Evolutionary conservation across 352 stramenopile genomes (phyloP), one percentile per base, ranked within the genome.

Genomic region (Globisporangium heterothallicum): DNA sequence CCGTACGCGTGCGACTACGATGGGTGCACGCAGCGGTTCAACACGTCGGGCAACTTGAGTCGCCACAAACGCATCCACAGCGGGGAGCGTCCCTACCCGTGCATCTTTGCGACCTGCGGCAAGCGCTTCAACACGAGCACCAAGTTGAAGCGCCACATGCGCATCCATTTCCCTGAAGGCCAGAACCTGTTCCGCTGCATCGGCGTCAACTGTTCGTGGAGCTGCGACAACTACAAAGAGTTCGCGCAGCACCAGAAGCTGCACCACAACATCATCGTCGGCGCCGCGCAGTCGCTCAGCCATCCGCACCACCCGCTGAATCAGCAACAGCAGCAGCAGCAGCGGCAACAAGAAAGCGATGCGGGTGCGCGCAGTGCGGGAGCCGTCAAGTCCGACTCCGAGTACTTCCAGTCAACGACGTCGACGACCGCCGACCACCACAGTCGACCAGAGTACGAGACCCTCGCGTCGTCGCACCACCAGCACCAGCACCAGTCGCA

Each of bases 101-200:
- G 84, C 42, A 75, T 82, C 42, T 88, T 88, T 34, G 59, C 75
- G 7, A 84, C 58, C 7, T 94, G 84, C 63, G 77, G 72, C 58
- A 94, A 94, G 61, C 71, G 75, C 34, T 94, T 94, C 56, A 92
- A 91, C 62, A 94, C 82, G 22, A 92, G 80, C 64, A 92, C 82
- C n/a, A 94, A 94, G 64, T 71, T 94, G 42, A 91, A 92, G 67
- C 70, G 84, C 16, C 84, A 94, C 64, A 89, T 92, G 79, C 81
- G 82, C 50, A 88, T 89, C 58, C 84, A 94, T 57, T 94, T 88
- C 51, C 81, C 81, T 1, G 76, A 92, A 8, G 81, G 74, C 4
- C 68, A 86, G 34, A 83, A 87, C 45, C 53, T 89, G 34, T 92
- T 92, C 60, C 78, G 66, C 18, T 92, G 81, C 66, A 70, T 80